A percentile compares a stretch with the other conserved stretches of the same genome.
phyloP scores from a whole-genome alignment of 2,329 filamentous ascomycete species.

The Phoma sp. region DNA sequence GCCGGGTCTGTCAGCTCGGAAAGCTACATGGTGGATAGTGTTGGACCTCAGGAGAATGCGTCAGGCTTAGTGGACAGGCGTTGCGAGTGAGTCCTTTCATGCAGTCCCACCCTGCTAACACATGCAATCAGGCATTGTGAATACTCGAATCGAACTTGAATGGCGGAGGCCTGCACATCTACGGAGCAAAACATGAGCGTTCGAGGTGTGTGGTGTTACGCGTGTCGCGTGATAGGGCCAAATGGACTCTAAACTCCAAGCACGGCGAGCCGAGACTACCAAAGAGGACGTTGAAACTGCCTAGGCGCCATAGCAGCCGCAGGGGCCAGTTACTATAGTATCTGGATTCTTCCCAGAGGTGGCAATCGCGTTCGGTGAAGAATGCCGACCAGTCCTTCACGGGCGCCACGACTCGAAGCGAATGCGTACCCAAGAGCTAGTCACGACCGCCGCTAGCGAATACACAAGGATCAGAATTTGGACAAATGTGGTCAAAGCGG shows the following conservation, averaged over 20 bases:
- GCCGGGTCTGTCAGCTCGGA: too few relatives aligned
- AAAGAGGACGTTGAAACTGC: not conserved
- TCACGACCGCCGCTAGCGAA: not conserved
- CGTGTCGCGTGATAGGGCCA: too few relatives aligned
- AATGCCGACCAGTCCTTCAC: not conserved
- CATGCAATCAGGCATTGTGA: too few relatives aligned
- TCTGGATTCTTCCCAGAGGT: not conserved
- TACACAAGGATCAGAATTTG: not conserved
- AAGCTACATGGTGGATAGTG: not conserved
- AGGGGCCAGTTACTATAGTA: not conserved
- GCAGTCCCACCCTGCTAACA: too few relatives aligned
- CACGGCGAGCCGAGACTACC: not conserved
- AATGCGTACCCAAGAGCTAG: not conserved
- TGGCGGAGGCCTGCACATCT: too few relatives aligned
- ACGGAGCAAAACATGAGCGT: too few relatives aligned
- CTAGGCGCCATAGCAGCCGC: not conserved
- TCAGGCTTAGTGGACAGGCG: not conserved
- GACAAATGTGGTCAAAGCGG: not conserved
- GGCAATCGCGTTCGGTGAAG: not conserved
- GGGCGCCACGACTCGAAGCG: not conserved
- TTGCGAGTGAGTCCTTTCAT: too few relatives aligned
- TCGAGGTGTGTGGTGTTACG: too few relatives aligned
- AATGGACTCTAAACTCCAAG: not conserved
- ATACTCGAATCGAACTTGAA: too few relatives aligned
- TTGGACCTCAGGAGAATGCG: not conserved